Percentiles rank a stretch among this genome's conserved stretches.
Evolutionary conservation across 2,329 filamentous ascomycete genomes (phyloP).

Genomic region (Penicillium sp.): DNA sequence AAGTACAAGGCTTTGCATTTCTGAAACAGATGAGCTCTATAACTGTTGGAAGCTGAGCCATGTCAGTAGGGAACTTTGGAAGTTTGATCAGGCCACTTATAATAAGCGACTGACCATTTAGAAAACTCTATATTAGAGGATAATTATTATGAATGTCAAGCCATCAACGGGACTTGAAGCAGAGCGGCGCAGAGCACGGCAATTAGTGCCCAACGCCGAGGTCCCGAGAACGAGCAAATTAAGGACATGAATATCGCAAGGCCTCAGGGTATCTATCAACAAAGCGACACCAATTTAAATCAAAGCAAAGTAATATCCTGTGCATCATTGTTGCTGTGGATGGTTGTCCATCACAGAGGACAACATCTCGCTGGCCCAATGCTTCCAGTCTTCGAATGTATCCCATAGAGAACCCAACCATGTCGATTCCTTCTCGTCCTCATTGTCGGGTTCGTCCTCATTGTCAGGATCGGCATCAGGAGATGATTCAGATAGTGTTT

Average conservation of each 20-base stretch:
- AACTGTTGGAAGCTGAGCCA: no score
- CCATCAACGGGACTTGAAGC: no score
- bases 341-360: slow-evolving; percentile 29
- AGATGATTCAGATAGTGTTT: background rate
- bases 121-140: no score
- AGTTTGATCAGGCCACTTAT: no score
- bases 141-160: no score
- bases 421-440: slow-evolving; percentile 18
- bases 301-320: background rate
- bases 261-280: slow-evolving; percentile 18
- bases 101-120: no score
- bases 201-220: background rate
- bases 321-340: slow-evolving; percentile 3
- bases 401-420: slow-evolving; percentile 35
- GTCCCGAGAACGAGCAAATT: background rate
- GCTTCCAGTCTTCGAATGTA: slow-evolving; percentile 33
- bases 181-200: background rate
- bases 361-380: slow-evolving; percentile 35
- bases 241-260: background rate
- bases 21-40: no score
- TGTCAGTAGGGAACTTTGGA: no score
- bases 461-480: slow-evolving; percentile 15
- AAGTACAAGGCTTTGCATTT: no score
- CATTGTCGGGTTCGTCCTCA: slow-evolving; percentile 21
- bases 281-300: background rate